Conservation (phyloP, 2,329 filamentous ascomycete species). For the Fusarium anthophilum region DNA sequence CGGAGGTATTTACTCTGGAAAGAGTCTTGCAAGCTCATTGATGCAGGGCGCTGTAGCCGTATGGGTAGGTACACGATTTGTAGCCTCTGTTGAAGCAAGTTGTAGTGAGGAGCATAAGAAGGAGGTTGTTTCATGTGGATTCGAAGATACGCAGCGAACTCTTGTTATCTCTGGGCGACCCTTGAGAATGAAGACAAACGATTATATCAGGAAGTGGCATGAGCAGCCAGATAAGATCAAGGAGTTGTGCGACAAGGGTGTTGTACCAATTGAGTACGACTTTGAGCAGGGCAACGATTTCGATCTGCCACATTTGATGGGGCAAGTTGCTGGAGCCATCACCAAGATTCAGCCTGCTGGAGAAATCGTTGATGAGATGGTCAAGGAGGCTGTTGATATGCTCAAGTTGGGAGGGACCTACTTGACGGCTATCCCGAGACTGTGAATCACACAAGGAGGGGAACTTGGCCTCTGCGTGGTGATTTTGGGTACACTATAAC, state of each 20-base stretch:
- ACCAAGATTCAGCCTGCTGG: constrained; percentile 80
- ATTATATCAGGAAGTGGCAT: constrained; percentile 87
- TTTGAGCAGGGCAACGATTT: constrained; percentile 84
- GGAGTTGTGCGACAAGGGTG: constrained; percentile 76
- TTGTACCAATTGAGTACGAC: constrained; percentile 85
- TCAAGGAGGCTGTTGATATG: constrained; percentile 76
- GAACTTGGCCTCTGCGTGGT: background rate
- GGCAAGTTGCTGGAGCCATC: constrained; percentile 87
- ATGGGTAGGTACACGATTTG: constrained; percentile 95
- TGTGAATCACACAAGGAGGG: constrained; percentile 49
- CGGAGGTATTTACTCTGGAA: constrained; percentile 85
- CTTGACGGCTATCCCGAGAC: constrained; percentile 55
- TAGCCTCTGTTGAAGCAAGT: constrained; percentile 82
- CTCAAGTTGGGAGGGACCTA: constrained; percentile 71
- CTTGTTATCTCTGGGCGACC: constrained; percentile 85
- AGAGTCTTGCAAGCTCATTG: constrained; percentile 80
- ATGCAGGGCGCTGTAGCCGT: constrained; percentile 90
- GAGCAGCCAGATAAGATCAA: constrained; percentile 76
- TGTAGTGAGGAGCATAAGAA: constrained; percentile 86
- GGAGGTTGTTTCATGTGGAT: constrained; percentile 80
- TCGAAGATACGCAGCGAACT: constrained; percentile 83
- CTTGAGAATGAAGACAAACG: constrained; percentile 81
- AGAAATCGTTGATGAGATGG: constrained; percentile 92
- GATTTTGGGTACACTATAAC: background rate
- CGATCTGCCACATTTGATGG: constrained; percentile 91